Evolutionary conservation across 768 basidiomycete species (phyloP), one percentile per base, ranked within the genome.

Genomic region (Fomitopsis pulvina): DNA sequence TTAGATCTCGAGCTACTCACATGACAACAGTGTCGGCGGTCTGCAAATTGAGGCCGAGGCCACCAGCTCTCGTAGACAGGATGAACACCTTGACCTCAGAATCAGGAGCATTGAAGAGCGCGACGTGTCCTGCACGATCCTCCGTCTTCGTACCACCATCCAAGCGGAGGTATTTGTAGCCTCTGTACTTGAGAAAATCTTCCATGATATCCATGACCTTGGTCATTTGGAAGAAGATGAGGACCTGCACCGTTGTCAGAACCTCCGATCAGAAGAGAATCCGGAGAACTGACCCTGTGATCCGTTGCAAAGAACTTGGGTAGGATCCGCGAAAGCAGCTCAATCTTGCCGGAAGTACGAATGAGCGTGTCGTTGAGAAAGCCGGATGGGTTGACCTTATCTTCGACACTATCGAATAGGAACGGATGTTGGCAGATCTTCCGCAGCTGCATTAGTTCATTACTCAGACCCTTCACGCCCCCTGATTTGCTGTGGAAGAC

Each of bases 141-240:
- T 97, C 93, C 4, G 93, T 92, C 70, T 95, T 95, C 20, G 93
- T 97, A 11, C 89, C 85, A 74, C 93, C 93, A 66, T 97, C 93
- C n/a, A 97, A 75, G 58, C 94, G 88, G 45, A 95, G 82, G 65
- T 89, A 85, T 58, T 88, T 85, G 79, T 80, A 91, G 3, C 79
- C 78, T 79, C 84, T 81, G 77, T 85, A 84, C 64, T 87, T 89
- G 61, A 96, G 69, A 61, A 93, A 97, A 60, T 97, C 94, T 60
- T 92, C 91, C 82, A 95, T 92, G 64, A 96, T 93, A 55, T 95
- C 91, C 94, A 98, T 96, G 59, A 97, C 92, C 62, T 92, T 90
- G 14, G 94, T 97, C 96, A 98, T 97, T 69, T 99, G 96, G 84
- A 98, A 98, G 81, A 99, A 98, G 59, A 99, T 97, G 50, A 99